phyloP scores from a whole-genome alignment of 805 yeast genomes.

The Wickerhamomyces rabaulensis region DNA sequence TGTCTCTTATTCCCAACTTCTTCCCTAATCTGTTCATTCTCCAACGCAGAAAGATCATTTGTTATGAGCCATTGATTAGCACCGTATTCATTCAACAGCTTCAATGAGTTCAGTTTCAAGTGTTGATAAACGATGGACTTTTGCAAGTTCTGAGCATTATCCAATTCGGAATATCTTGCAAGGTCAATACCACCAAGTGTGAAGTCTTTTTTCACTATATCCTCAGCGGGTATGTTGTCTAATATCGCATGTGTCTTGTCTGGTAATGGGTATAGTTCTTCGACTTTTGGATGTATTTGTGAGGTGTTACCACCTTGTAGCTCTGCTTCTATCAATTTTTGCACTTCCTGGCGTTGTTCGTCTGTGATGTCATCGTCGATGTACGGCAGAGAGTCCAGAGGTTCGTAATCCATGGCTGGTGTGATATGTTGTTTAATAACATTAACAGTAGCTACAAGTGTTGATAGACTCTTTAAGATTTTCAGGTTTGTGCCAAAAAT shows the following conservation, averaged over 20 bases:
- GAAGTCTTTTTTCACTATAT: background rate
- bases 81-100: slow-evolving; percentile 29
- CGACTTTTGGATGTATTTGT: slow-evolving; percentile 1
- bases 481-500: background rate
- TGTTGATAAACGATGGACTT: slow-evolving; percentile 24
- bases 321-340: slow-evolving; percentile 1
- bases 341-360: slow-evolving; percentile 24
- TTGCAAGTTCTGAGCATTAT: slow-evolving; percentile 20
- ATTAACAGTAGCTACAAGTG: too few relatives aligned
- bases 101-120: slow-evolving; percentile 33
- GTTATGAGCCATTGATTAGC: slow-evolving; percentile 32
- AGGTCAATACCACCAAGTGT: slow-evolving; percentile 4
- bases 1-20: slow-evolving; percentile 34
- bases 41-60: slow-evolving; percentile 29
- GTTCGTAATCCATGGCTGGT: slow-evolving; percentile 27
- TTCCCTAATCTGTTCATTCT: slow-evolving; percentile 24
- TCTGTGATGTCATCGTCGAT: slow-evolving; percentile 32
- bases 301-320: background rate
- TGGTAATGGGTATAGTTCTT: background rate
- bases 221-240: background rate
- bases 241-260: background rate
- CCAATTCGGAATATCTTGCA: slow-evolving; percentile 11
- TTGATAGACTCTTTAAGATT: background rate
- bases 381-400: slow-evolving; percentile 35
- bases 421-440: too few relatives aligned